Base-by-base conservation (phyloP, 1,284 basidiomycete genomes). In the Gomphus bonarii region DNA sequence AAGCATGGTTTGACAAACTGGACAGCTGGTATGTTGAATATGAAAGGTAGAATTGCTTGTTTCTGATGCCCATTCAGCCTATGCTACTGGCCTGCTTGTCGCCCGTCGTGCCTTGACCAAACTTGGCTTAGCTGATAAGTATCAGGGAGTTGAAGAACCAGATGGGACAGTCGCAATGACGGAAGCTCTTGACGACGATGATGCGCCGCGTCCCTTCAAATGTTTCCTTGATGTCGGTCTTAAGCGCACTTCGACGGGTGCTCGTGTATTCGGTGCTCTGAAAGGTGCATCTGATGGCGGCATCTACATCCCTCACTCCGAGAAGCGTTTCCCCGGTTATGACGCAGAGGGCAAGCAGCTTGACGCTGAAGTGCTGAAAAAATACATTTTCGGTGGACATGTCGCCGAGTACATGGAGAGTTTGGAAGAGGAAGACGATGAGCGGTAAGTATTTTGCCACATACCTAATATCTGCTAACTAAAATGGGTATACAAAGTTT, bases 381-480 rank as follows among this genome's bases (percentile, higher is more conserved):
- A 94, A 76, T 99, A 99, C 80, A 99, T 99, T 73, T 93, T 83
- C 68, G 95, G 94, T 72, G 95, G 95, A 57, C 95, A 99, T 73
- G 87, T 99, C 61, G 92, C 97, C 61, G 97, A 99, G 75, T 99
- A 98, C 82, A 99, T 99, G 97, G 93, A 99, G 78, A 89, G 85
- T 54, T 79, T 99, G 60, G 97, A 99, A 78, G 97, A 99, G 82
- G 97, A 99, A 77, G 97, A 99, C 72, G 97, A 98, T 69, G 95
- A 98, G 76, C 82, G 94, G 82, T 82, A 64, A 61, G 79, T 69
- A 14, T 11, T 40, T 18, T 35, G 16, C 14, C 25, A 49, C 25
- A 10, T 22, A 47, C 28, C 61, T 46, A 30, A 14, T 33, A 35
- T 46, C 56, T 18, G 10, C 18, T 30, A 14, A 35, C 48, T 30